Conservation (phyloP, 192 early-diverging fungal species). For the Backusella parvicylindrica region DNA sequence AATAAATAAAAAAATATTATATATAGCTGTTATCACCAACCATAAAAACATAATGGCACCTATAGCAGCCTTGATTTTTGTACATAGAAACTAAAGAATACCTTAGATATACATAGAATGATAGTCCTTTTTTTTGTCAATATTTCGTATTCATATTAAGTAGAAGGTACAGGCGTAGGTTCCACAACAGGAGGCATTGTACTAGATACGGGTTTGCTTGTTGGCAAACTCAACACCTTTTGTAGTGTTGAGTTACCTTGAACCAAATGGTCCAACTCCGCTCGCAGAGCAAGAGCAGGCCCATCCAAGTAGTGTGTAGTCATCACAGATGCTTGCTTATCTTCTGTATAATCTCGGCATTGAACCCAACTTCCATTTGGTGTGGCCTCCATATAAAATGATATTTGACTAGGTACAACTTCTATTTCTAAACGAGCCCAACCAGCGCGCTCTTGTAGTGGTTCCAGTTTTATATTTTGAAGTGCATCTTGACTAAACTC, state of each 20-base stretch:
- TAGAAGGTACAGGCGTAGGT: not conserved
- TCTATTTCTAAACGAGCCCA: conserved; percentile 26
- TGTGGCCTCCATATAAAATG: conserved; percentile 40
- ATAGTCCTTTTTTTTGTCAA: not conserved
- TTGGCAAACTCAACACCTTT: not conserved
- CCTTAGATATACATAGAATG: conserved; percentile 1
- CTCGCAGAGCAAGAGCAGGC: conserved; percentile 14
- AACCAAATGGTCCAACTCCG: conserved; percentile 2
- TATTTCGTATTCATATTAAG: not conserved
- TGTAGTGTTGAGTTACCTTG: not conserved
- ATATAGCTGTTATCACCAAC: not conserved
- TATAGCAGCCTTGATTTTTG: not conserved
- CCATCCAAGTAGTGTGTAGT: conserved; percentile 48
- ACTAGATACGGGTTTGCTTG: not conserved
- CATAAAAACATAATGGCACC: not conserved
- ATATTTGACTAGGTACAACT: conserved; percentile 37
- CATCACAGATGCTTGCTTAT: conserved; percentile 50
- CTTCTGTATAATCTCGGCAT: conserved; percentile 62
- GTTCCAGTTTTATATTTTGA: conserved; percentile 41
- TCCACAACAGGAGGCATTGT: not conserved
- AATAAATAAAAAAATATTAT: not conserved
- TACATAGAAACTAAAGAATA: conserved; percentile 1
- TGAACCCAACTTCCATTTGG: conserved; percentile 42
- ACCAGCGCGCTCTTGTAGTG: conserved; percentile 24
- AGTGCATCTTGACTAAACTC: conserved; percentile 45